Evolutionary conservation across 139 green algal species (phyloP), one percentile per base, ranked within the genome.

Genomic region (Closterium sp.): DNA sequence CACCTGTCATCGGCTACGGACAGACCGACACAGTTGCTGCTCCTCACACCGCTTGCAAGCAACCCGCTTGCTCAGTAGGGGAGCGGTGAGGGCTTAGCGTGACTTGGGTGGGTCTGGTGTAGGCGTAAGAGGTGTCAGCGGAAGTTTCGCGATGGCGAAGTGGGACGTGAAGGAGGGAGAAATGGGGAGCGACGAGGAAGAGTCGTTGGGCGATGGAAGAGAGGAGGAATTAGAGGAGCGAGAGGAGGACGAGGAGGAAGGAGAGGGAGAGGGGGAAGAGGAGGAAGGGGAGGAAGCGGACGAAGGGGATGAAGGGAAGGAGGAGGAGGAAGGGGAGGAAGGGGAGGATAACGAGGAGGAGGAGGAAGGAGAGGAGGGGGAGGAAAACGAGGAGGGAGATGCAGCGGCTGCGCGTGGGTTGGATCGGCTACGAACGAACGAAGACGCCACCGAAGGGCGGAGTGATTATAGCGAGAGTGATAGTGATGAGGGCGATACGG

Each of bases 211-310:
- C 42, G 86, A 90, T 38, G 30, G 29, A 24, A 91, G 6, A 6
- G 90, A 92, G 29, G 86, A 91, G 91, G 90, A 91, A 45, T 22
- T 21, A 91, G 91, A 85, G 86, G 45, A 89, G 87, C 24, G 31
- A 85, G 62, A 90, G 31, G 91, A 88, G 13, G 62, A 34, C 1
- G 31, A 87, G 91, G 42, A 28, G 93, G 91, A 24, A 27, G 28
- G 27, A 45, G 42, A 38, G 21, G 24, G n/a, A 86, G 86, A 92
- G 27, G 19, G 24, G 2, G 91, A 85, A 24, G 24, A 11, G 34
- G 27, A 93, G 13, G 21, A 87, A 29, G 31, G 32, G 34, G 10
- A 30, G n/a, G 32, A 87, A 31, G 31, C 86, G 28, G 73, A 92
- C 10, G 31, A 29, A 79, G 88, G 87, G 17, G 87, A 88, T 24